Evolutionary conservation across 2,329 filamentous ascomycete species (phyloP).

Genomic region (Fusarium dimerum): DNA sequence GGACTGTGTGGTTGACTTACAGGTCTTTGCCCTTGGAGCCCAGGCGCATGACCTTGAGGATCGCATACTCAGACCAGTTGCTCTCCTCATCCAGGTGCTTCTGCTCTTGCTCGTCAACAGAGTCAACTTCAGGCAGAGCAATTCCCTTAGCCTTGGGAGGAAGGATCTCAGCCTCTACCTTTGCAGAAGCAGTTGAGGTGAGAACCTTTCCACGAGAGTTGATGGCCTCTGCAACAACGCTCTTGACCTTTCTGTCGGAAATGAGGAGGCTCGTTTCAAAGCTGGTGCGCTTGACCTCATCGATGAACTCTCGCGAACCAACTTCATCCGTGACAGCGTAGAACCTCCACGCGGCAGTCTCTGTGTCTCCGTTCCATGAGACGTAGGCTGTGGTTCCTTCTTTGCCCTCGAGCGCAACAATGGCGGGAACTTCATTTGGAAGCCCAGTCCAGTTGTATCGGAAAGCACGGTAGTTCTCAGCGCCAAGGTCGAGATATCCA

Average conservation of each 20-base stretch:
- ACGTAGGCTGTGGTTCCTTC: conserved; percentile 42
- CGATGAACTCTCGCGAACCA: conserved; percentile 39
- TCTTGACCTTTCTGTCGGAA: conserved; percentile 4
- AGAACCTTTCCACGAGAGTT: conserved; percentile 22
- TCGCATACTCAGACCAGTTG: too few species aligned
- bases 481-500: conserved; percentile 33
- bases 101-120: too few species aligned
- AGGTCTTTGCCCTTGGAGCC: too few species aligned
- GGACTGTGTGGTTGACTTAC: too few species aligned
- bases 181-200: conserved; percentile 18
- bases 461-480: conserved; percentile 57
- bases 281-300: conserved; percentile 39
- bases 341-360: conserved; percentile 50
- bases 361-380: conserved; percentile 55
- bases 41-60: too few species aligned
- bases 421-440: conserved; percentile 33
- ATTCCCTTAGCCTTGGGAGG: too few species aligned
- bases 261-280: conserved; percentile 44
- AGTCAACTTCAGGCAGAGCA: too few species aligned
- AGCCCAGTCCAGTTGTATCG: conserved; percentile 54
- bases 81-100: too few species aligned
- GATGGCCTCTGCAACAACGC: conserved; percentile 28
- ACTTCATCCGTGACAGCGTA: conserved; percentile 39
- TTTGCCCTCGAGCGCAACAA: conserved; percentile 21
- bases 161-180: conserved; percentile 23